Conservation (phyloP, 176 grass and related monocot species). For the Carex myosuroides region DNA sequence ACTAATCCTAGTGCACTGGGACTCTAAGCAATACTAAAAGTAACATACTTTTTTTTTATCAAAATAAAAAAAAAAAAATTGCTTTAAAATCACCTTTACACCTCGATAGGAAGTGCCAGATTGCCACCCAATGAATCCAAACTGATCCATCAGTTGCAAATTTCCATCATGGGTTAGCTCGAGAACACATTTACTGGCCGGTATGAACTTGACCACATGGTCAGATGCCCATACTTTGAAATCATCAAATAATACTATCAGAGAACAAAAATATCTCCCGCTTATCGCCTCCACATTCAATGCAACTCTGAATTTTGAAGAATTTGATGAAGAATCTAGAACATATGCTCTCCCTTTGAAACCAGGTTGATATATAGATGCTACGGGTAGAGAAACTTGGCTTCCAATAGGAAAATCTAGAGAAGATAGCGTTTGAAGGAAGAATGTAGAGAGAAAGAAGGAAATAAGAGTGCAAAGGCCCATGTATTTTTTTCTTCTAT, state of each 20-base stretch:
- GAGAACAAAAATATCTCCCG: slow-evolving; percentile 22
- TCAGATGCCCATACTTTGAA: slow-evolving; percentile 46
- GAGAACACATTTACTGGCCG: slow-evolving; percentile 22
- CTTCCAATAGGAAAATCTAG: slow-evolving; percentile 19
- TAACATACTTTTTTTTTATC: neutral
- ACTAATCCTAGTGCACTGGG: neutral
- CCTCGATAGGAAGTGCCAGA: slow-evolving; percentile 22
- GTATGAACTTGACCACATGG: slow-evolving; percentile 19
- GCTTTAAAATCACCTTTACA: slow-evolving; percentile 33
- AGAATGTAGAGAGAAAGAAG: slow-evolving; percentile 4
- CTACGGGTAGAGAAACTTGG: slow-evolving; percentile 23
- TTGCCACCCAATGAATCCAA: slow-evolving; percentile 26
- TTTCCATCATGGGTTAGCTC: slow-evolving; percentile 25
- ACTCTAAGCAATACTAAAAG: neutral
- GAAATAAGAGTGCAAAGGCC: neutral
- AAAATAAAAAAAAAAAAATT: neutral
- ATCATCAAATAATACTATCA: slow-evolving; percentile 30
- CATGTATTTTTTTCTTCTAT: slow-evolving; percentile 16
- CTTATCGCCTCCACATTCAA: slow-evolving; percentile 26
- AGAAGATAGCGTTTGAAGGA: neutral
- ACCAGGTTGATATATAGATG: slow-evolving; percentile 14
- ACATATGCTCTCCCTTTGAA: slow-evolving; percentile 32
- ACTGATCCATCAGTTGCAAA: slow-evolving; percentile 28
- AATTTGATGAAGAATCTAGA: neutral
- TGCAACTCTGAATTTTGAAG: slow-evolving; percentile 23